A percentile compares a stretch with the other conserved stretches of the same genome.
Evolutionary conservation across 306 rosid species (phyloP).

Genomic region (Glycine latifolia): DNA sequence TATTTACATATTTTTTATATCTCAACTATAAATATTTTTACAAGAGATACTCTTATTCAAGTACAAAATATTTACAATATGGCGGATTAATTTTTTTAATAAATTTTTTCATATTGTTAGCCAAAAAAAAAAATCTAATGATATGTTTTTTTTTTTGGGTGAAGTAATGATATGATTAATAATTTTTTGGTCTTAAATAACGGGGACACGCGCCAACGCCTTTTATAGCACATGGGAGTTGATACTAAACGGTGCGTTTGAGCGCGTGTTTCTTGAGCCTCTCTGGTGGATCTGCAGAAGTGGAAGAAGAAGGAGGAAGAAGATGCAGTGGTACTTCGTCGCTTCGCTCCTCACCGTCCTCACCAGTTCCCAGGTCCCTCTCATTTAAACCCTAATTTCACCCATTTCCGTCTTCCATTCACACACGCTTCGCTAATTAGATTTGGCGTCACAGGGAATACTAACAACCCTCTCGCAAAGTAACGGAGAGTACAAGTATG

Average conservation of each 20-base stretch:
- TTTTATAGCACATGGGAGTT: neutral
- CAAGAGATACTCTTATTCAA: too few relatives aligned
- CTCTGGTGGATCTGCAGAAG: slow-evolving; percentile 44
- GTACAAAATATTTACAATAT: too few relatives aligned
- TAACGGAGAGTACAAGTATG: slow-evolving; percentile 72
- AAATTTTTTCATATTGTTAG: too few relatives aligned
- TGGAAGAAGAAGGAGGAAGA: slow-evolving; percentile 6
- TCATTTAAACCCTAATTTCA: slow-evolving; percentile 17
- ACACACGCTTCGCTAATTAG: neutral
- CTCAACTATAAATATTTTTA: too few relatives aligned
- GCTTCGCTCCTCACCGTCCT: slow-evolving; percentile 57
- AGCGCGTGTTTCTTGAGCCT: slow-evolving; percentile 18
- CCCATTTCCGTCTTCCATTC: slow-evolving; percentile 10
- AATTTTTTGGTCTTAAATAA: too few relatives aligned
- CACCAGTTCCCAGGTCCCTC: slow-evolving; percentile 61
- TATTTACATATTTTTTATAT: too few relatives aligned
- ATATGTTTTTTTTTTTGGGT: too few relatives aligned
- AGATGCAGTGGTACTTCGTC: slow-evolving; percentile 59
- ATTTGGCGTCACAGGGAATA: slow-evolving; percentile 70
- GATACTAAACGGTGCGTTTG: neutral
- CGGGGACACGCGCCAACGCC: neutral
- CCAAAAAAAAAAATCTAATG: too few relatives aligned
- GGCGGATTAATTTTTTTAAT: too few relatives aligned
- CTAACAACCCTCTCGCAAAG: slow-evolving; percentile 88
- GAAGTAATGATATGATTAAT: too few relatives aligned